Conservation (phyloP, 345 rosid genomes). For the Triadica sebifera region DNA sequence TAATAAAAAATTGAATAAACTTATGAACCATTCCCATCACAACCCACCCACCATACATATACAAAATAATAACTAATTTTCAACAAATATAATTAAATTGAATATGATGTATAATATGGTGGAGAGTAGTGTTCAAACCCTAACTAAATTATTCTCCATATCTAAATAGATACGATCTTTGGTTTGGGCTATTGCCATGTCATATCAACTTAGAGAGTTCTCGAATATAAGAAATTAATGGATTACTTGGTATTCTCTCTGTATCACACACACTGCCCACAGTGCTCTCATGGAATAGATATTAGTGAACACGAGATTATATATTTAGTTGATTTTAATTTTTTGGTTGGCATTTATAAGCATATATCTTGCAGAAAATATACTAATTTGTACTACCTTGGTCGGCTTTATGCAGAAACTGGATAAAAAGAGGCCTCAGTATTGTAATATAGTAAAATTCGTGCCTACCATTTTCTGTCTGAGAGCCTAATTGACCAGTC, state of each 20-base stretch:
- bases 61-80: too few relatives aligned
- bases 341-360: not conserved
- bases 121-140: not conserved
- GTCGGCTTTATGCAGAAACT: not conserved
- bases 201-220: not conserved
- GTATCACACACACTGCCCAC: not conserved
- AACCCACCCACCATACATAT: too few relatives aligned
- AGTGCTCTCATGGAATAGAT: not conserved
- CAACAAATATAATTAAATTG: too few relatives aligned
- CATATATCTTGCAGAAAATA: not conserved
- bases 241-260: not conserved
- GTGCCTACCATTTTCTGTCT: too few relatives aligned
- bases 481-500: too few relatives aligned
- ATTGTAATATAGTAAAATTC: too few relatives aligned
- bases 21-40: too few relatives aligned
- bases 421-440: too few relatives aligned
- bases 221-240: not conserved
- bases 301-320: not conserved
- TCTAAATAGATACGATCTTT: not conserved
- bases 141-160: not conserved
- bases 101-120: not conserved
- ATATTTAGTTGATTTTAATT: not conserved
- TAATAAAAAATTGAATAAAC: too few relatives aligned
- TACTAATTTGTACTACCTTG: not conserved
- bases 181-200: not conserved